Evolutionary conservation across 2,329 filamentous ascomycete genomes (phyloP), one percentile per base, ranked within the genome.

Genomic region (Talaromyces rugulosus): DNA sequence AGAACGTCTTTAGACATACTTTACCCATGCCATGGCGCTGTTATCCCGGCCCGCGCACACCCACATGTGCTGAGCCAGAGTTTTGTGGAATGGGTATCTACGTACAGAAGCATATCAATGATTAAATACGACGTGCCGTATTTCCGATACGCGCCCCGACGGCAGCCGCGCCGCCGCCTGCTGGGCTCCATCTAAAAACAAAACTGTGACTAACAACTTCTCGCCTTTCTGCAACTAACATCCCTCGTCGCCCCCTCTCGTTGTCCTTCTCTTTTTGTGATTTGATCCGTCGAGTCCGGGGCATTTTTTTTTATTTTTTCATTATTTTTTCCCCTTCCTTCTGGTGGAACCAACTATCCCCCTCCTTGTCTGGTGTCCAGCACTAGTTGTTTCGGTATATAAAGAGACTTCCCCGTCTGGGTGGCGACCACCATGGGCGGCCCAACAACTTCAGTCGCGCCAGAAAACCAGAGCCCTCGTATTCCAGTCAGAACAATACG

Each of bases 161-260:
- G 55, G 55, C 36, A 57, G 36, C 55, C 55, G 55, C 55, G 50
- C 50, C 27, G 56, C 51, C 36, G 23, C 23, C 23, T 23, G 23
- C 23, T 23, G 42, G 16, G 44, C 28, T 50, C 42, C n/a, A 44
- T 53, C 64, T 58, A 63, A 57, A 62, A 42, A 28, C 28, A 18
- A 61, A 62, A 64, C 64, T 64, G 61, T 66, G 64, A 66, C 64
- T 66, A 66, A 66, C 64, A 66, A 47, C 59, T 62, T 61, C 58
- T 55, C 57, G 18, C 16, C 56, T 34, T 34, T 28, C 54, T 58
- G 55, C 60, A 42, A 55, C 61, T 60, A 56, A 47, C 56, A 47
- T 23, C 40, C 27, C 55, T 30, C 59, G 47, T 27, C 31, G 47
- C 58, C 52, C 60, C 58, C 59, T 58, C 50, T 57, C 56, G 14